Conservation (phyloP, 1,284 basidiomycete species). For the Austroboletus niveus region DNA sequence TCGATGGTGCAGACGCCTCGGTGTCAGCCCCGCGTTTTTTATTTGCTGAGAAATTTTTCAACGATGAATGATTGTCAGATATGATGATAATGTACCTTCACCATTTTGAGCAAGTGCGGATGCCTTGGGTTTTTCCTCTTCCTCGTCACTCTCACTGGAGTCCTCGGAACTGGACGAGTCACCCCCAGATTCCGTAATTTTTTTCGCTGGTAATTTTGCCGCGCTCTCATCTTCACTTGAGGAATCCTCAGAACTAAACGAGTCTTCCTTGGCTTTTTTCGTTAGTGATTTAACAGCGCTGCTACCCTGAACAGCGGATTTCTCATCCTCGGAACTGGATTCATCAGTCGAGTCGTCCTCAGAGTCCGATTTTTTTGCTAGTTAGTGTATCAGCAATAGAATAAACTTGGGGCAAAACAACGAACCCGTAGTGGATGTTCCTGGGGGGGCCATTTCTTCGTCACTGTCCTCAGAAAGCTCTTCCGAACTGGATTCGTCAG, state of each 20-base stretch:
- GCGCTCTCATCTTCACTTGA: constrained; percentile 13
- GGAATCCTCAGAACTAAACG: constrained; percentile 17
- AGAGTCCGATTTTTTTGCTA: background rate
- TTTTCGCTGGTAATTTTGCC: background rate
- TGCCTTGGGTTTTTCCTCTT: background rate
- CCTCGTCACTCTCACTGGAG: constrained; percentile 28
- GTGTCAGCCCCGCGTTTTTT: constrained; percentile 89
- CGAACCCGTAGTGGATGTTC: background rate
- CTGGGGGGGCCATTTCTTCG: background rate
- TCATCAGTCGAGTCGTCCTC: constrained; percentile 8
- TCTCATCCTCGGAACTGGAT: constrained; percentile 14
- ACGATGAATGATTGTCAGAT: constrained; percentile 29
- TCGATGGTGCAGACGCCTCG: constrained; percentile 57
- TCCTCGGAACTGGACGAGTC: constrained; percentile 12
- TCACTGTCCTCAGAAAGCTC: background rate
- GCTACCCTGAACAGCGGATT: background rate
- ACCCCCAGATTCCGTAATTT: background rate
- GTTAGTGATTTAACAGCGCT: too few species aligned
- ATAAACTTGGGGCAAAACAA: background rate
- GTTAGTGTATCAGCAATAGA: background rate
- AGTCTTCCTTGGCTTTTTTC: too few species aligned
- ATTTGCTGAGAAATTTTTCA: constrained; percentile 8
- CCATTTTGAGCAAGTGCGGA: background rate
- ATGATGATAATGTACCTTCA: constrained; percentile 9
- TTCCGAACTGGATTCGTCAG: background rate